Evolutionary conservation across 768 basidiomycete species (phyloP), one percentile per base, ranked within the genome.

Genomic region (Clitopilus passeckerianus): DNA sequence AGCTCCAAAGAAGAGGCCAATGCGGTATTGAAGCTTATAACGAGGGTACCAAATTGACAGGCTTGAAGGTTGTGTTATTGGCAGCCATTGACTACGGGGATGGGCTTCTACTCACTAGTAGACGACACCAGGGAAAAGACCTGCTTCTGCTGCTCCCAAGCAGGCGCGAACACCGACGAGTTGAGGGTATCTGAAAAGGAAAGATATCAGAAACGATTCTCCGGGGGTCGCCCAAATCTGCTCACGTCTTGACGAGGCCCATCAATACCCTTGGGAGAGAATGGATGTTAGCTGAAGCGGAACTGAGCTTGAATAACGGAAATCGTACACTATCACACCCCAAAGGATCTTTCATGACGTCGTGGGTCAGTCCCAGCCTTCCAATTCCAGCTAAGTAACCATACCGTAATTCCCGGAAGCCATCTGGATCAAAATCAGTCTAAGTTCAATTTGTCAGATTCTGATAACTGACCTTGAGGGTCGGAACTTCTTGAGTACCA

Each of bases 41-140:
- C 85, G 78, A 6, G 86, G 85, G 62, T 90, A 90, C 86, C 87
- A 89, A 20, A 86, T 70, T 2, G 84, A 85, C 22, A 90, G 71
- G 63, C 84, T 86, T 24, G 15, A 43, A 6, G 16, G 6, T 23
- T 15, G n/a, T 14, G 56, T 18, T 5, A 59, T 16, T 15, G 4
- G 46, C 0, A 56, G 55, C 30, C 57, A 30, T 12, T 9, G 35
- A 16, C n/a, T 53, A 23, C 6, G 8, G 52, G 33, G 35, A 22
- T 5, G 30, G 14, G 27, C 46, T 9, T 35, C 6, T 3, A 68
- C 80, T 50, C 58, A 88, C 88, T 87, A 90, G 73, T 88, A 91
- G 0, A 82, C 80, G 9, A 90, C 85, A 23, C 88, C 88, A 10
- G 89, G 88, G 69, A 87, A 90, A 9, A 89, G 67, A 2, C 89